Base-by-base conservation (phyloP, 192 early-diverging fungal species). In the Hyaloraphidium curvatum region DNA sequence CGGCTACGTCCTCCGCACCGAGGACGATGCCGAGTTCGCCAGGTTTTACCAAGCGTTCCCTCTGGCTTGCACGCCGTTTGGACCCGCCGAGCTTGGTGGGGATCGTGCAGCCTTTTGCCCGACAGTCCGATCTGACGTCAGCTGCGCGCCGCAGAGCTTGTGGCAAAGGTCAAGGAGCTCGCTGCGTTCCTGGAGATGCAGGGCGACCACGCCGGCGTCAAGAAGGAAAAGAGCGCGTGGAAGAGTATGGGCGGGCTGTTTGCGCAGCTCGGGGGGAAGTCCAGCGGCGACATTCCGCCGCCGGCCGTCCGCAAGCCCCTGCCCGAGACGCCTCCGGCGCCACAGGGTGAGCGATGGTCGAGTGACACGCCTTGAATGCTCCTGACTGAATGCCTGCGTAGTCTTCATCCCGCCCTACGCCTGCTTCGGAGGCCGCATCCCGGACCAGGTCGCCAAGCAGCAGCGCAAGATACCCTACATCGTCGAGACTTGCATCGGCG, bases 141-240 rank as follows among this genome's bases (percentile, higher is more conserved):
- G 11, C n/a, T 37, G 33, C n/a, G n/a, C 33, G 7, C 9, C 7
- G n/a, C 33, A 11, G 33, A 37, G n/a, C 33, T 37, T 11, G 7
- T 37, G 33, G n/a, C 7, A 37, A 7, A 37, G n/a, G 25, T 21
- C 43, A 48, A 48, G 14, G 14, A 25, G 43, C 7, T 48, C 43
- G 14, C 19, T 21, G 7, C 17, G 43, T 7, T 48, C 43, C 5
- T 19, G n/a, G n/a, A n/a, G n/a, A n/a, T 48, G 19, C 19, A 22
- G 43, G 43, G 25, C 19, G 43, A 48, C 7, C 17, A 48, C 23
- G 43, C 17, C 7, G 43, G 25, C 43, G 25, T 22, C 14, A 14
- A 48, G 43, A 48, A 48, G 43, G 25, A 48, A 25, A 48, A 48
- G 43, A 25, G 43, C n/a, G n/a, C n/a, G n/a, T n/a, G n/a, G n/a